These are phyloP conservation scores for Salix purpurea DNA, from an alignment of 345 rosid genomes.

Conservation along the genomic window DNA sequence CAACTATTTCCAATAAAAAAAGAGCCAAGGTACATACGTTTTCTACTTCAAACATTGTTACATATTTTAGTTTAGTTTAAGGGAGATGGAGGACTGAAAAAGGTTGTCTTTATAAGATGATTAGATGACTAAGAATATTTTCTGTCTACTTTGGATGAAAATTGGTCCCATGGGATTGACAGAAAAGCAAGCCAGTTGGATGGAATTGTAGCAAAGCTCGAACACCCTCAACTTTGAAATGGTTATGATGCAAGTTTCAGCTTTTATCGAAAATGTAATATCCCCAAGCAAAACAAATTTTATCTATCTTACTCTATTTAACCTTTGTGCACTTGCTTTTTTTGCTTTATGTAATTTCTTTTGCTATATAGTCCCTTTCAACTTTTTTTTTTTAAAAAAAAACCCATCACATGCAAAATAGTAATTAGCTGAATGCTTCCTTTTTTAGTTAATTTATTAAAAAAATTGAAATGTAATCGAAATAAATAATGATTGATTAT, in stretches of 20 bases:
- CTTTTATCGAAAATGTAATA: slow-evolving; percentile 1
- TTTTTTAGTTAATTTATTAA: too few relatives aligned
- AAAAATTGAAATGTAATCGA: not conserved
- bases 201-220: not conserved
- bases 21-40: too few relatives aligned
- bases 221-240: not conserved
- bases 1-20: not conserved
- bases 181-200: not conserved
- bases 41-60: not conserved
- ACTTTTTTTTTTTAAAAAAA: not conserved
- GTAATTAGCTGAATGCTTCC: not conserved
- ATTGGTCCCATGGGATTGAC: not conserved
- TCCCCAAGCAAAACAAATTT: not conserved
- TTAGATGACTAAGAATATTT: not conserved
- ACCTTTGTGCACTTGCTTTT: not conserved
- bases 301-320: not conserved
- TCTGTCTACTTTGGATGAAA: not conserved
- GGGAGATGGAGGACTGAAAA: not conserved
- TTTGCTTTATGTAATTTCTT: too few relatives aligned
- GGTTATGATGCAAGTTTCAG: not conserved
- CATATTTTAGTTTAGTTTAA: not conserved
- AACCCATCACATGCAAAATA: not conserved
- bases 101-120: not conserved
- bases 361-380: not conserved
- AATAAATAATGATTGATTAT: not conserved